A percentile compares a stretch with the other conserved stretches of the same genome.
phyloP scores from a whole-genome alignment of 768 basidiomycete species.

The Sarcodon aspratus region DNA sequence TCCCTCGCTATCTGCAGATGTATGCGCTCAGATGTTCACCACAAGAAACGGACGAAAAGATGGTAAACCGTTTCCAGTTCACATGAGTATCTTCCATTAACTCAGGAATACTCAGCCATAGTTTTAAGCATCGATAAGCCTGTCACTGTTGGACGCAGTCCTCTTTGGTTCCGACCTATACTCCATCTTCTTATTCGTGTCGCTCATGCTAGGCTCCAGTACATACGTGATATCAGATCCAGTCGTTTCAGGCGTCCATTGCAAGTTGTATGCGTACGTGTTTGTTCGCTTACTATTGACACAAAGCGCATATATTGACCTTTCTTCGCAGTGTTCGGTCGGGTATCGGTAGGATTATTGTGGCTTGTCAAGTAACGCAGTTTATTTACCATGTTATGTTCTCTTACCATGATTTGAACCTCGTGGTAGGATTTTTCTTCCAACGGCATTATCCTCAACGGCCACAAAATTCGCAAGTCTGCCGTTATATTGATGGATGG shows the following conservation, averaged over 20 bases:
- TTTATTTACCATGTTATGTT: not conserved
- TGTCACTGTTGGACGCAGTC: constrained; percentile 59
- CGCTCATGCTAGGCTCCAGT: constrained; percentile 9
- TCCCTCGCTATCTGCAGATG: constrained; percentile 14
- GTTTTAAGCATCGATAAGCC: constrained; percentile 51
- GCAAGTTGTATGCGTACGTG: constrained; percentile 70
- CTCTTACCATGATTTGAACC: not conserved
- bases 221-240: constrained; percentile 55
- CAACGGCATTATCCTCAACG: constrained; percentile 66
- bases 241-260: constrained; percentile 61
- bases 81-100: not conserved
- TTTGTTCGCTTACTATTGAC: not conserved
- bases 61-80: constrained; percentile 25
- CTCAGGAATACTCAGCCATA: constrained; percentile 31
- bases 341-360: constrained; percentile 58
- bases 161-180: constrained; percentile 35
- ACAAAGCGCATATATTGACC: not conserved
- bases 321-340: constrained; percentile 44
- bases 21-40: constrained; percentile 70
- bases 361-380: constrained; percentile 63
- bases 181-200: not conserved
- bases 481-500: constrained; percentile 71
- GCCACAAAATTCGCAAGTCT: constrained; percentile 51
- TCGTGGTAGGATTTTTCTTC: constrained; percentile 55
- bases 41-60: constrained; percentile 54